These are phyloP conservation scores for Posidonia oceanica DNA, from an alignment of 116 monocot genomes.

Conservation along the genomic window DNA sequence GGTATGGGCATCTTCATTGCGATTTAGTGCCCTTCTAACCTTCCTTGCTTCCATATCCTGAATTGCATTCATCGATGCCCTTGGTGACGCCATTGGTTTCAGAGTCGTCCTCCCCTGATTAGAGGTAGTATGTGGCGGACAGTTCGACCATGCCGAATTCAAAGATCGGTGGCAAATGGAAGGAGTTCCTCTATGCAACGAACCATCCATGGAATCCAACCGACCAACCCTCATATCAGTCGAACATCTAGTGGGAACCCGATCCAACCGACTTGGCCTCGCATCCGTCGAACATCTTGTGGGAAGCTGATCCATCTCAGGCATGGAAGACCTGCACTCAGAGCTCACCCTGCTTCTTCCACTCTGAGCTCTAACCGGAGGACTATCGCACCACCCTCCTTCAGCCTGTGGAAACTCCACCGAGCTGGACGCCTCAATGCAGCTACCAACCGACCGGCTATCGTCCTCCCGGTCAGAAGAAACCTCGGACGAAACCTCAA, in stretches of 20 bases:
- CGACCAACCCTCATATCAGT: conserved; percentile 6
- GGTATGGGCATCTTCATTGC: conserved; percentile 38
- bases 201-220: conserved; percentile 1
- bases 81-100: conserved; percentile 7
- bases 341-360: conserved; percentile 15
- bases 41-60: conserved; percentile 26
- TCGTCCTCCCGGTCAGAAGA: conserved; percentile 2
- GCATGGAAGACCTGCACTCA: conserved; percentile 50
- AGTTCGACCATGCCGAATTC: conserved; percentile 36
- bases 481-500: neutral
- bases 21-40: conserved; percentile 30
- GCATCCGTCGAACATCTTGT: conserved; percentile 19
- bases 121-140: conserved; percentile 13
- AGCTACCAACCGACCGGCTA: neutral
- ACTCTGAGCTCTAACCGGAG: conserved; percentile 20
- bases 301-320: conserved; percentile 29
- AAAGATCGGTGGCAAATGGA: conserved; percentile 42
- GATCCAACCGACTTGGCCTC: neutral
- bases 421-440: conserved; percentile 16
- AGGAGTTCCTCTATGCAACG: conserved; percentile 11
- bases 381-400: conserved; percentile 46
- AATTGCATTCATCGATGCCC: conserved; percentile 12
- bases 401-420: conserved; percentile 8
- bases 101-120: conserved; percentile 8
- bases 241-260: conserved; percentile 21